Evolutionary conservation across 306 rosid species (phyloP).

Genomic region (Potentilla sterilis): DNA sequence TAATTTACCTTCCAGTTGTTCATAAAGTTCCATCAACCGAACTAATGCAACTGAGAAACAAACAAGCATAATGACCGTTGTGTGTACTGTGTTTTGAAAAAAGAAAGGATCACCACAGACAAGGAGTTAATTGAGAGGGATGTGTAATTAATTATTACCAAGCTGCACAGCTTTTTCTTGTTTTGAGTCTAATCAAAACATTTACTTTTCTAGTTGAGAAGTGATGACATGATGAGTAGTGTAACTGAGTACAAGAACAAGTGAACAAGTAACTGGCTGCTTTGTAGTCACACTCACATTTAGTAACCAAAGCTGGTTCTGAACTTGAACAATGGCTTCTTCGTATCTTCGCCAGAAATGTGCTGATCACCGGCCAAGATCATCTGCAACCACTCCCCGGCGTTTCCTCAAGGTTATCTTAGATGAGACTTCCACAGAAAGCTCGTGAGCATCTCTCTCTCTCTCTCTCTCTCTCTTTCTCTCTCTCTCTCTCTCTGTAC

Average conservation of each 20-base stretch:
- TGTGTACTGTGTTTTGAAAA: too few species aligned
- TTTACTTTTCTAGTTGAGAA: background rate
- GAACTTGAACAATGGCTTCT: background rate
- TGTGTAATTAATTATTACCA: too few species aligned
- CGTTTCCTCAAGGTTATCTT: conserved; percentile 8
- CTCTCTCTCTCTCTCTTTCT: background rate
- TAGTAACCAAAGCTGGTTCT: background rate
- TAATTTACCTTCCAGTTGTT: too few species aligned
- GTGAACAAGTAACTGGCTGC: background rate
- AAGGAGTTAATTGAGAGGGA: background rate
- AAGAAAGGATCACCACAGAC: background rate
- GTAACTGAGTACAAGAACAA: background rate
- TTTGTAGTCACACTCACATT: background rate
- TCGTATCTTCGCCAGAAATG: background rate
- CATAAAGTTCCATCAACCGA: too few species aligned
- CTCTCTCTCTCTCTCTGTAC: background rate
- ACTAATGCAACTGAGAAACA: too few species aligned
- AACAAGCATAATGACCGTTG: too few species aligned
- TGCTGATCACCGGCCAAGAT: background rate
- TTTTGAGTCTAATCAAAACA: background rate
- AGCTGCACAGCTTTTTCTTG: background rate
- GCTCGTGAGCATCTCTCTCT: conserved; percentile 12
- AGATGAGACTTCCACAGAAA: background rate
- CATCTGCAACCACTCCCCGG: background rate
- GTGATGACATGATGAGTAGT: too few species aligned